Percentiles rank a stretch among this genome's conserved stretches.
Conservation (phyloP, 768 basidiomycete species). For the Rhizopogon roseolus region DNA sequence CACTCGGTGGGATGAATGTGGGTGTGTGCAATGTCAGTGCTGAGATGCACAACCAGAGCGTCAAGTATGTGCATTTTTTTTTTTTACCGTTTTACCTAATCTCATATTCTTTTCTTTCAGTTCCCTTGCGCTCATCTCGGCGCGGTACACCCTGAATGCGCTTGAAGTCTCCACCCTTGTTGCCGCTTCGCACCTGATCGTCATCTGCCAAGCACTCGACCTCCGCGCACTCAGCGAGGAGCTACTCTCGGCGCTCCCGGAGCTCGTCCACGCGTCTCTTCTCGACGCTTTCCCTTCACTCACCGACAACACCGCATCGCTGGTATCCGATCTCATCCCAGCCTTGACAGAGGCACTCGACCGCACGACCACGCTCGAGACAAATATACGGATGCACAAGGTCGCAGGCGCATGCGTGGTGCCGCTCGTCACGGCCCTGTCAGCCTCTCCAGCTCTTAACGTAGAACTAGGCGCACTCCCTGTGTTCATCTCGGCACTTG, state of each 20-base stretch:
- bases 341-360: constrained; percentile 53
- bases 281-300: background rate
- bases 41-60: constrained; percentile 90
- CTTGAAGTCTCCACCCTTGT: constrained; percentile 75
- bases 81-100: background rate
- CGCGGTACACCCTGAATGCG: constrained; percentile 72
- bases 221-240: constrained; percentile 71
- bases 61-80: constrained; percentile 57
- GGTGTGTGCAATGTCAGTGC: constrained; percentile 82
- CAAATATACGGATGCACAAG: constrained; percentile 59
- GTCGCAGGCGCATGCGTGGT: constrained; percentile 60
- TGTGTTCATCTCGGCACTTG: constrained; percentile 15
- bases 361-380: constrained; percentile 68
- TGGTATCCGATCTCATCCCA: constrained; percentile 26
- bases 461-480: constrained; percentile 20
- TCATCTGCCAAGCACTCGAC: constrained; percentile 80
- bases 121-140: constrained; percentile 81
- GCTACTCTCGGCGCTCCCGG: constrained; percentile 35
- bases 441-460: constrained; percentile 4
- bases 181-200: constrained; percentile 71
- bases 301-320: background rate
- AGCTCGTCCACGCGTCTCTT: constrained; percentile 11
- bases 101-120: constrained; percentile 27
- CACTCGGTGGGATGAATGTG: constrained; percentile 68
- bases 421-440: constrained; percentile 49